A percentile compares a stretch with the other conserved stretches of the same genome.
phyloP scores from a whole-genome alignment of 306 rosid species.

The Cicer judaicum region DNA sequence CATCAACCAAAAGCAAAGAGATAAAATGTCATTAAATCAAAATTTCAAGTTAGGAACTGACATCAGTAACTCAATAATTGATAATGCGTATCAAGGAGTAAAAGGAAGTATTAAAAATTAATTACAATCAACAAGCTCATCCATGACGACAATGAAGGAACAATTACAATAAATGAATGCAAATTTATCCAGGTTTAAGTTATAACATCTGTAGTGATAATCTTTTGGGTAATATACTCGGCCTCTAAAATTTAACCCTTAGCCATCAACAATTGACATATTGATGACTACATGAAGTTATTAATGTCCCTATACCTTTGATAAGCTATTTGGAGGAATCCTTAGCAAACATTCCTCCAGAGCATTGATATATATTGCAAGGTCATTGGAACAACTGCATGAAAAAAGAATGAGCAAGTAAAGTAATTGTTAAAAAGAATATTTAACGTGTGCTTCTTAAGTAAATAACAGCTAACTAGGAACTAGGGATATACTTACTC shows the following conservation, averaged over 20 bases:
- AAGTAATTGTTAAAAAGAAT: not conserved
- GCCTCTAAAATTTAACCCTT: not conserved
- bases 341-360: slow-evolving; percentile 66
- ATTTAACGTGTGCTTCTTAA: not conserved
- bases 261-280: slow-evolving; percentile 17
- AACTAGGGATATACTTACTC: not conserved
- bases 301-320: slow-evolving; percentile 65
- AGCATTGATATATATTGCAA: slow-evolving; percentile 71
- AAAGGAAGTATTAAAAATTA: not conserved
- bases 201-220: not conserved
- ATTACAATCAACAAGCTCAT: slow-evolving; percentile 11
- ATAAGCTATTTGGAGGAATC: slow-evolving; percentile 88
- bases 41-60: slow-evolving; percentile 13
- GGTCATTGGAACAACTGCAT: slow-evolving; percentile 79
- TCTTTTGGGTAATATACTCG: slow-evolving; percentile 7
- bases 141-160: slow-evolving; percentile 4
- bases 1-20: slow-evolving; percentile 26
- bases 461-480: not conserved
- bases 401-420: slow-evolving; percentile 33
- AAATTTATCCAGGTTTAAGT: slow-evolving; percentile 18
- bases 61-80: not conserved
- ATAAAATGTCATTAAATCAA: slow-evolving; percentile 35
- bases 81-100: not conserved
- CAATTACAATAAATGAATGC: not conserved
- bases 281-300: slow-evolving; percentile 26